Evolutionary conservation across 305 asterid species (phyloP).

Genomic region (Solanum chacoense): DNA sequence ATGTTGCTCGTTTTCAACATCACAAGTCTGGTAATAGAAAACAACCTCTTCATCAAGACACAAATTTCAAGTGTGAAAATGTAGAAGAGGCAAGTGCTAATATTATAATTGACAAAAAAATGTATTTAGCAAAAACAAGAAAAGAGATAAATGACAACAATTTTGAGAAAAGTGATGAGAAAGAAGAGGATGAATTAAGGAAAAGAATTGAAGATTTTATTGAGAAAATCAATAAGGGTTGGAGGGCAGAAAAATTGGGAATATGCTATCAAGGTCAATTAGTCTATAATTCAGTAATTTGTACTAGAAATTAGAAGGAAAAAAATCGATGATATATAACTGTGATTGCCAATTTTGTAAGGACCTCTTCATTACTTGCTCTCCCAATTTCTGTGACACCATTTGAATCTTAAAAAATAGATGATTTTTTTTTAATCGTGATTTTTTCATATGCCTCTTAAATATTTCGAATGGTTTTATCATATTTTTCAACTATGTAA

Average conservation of each 20-base stretch:
- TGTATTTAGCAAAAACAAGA: background rate
- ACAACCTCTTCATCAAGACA: background rate
- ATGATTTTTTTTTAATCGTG: no score
- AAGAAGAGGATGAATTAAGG: constrained; percentile 55
- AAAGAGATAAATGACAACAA: background rate
- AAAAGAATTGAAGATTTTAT: constrained; percentile 66
- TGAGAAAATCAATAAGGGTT: constrained; percentile 43
- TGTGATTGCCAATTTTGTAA: background rate
- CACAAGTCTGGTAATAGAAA: fast-evolving
- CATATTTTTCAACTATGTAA: no score
- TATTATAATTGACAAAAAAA: background rate
- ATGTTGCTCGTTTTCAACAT: background rate
- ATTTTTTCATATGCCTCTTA: no score
- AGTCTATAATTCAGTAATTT: background rate
- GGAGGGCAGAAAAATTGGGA: constrained; percentile 56
- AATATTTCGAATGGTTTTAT: no score
- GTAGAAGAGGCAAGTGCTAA: background rate
- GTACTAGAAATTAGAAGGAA: background rate
- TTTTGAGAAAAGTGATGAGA: constrained; percentile 14
- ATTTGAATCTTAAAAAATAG: background rate
- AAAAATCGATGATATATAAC: background rate
- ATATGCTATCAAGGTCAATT: background rate
- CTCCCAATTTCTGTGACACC: background rate
- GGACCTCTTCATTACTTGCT: background rate
- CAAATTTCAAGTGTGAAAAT: fast-evolving